Percentiles rank a stretch among this genome's conserved stretches.
Evolutionary conservation across 2,329 filamentous ascomycete species (phyloP).

Genomic region (Talaromyces islandicus): DNA sequence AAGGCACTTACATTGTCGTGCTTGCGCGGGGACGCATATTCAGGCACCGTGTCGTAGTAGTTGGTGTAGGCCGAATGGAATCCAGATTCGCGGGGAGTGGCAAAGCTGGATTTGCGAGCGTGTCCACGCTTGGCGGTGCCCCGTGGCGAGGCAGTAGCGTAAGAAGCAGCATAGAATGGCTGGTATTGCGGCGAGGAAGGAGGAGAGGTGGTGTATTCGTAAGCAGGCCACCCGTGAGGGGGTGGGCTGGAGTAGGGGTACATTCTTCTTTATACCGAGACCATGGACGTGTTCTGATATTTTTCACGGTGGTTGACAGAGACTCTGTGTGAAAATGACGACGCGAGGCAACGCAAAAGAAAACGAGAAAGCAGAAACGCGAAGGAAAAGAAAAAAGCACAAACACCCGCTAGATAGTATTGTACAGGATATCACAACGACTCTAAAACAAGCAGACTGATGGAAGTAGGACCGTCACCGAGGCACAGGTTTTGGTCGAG

Average conservation of each 20-base stretch:
- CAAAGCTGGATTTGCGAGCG: slow-evolving; percentile 53
- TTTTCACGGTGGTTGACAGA: background rate
- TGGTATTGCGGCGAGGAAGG: slow-evolving; percentile 46
- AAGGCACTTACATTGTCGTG: slow-evolving; percentile 64
- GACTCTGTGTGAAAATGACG: background rate
- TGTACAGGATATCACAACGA: slow-evolving; percentile 41
- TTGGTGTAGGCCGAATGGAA: slow-evolving; percentile 42
- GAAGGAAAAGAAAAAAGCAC: slow-evolving; percentile 11
- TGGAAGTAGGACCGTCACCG: slow-evolving; percentile 35
- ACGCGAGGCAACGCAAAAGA: slow-evolving; percentile 1
- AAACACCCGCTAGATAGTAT: slow-evolving; percentile 29
- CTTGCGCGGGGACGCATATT: slow-evolving; percentile 49
- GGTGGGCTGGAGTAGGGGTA: slow-evolving; percentile 41
- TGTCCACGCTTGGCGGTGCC: slow-evolving; percentile 42
- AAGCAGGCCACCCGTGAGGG: slow-evolving; percentile 42
- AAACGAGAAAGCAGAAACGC: slow-evolving; percentile 13
- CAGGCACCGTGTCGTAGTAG: slow-evolving; percentile 42
- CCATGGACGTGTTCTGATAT: slow-evolving; percentile 21
- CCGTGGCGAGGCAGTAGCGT: slow-evolving; percentile 44
- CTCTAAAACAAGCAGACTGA: slow-evolving; percentile 22
- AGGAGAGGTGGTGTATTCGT: slow-evolving; percentile 44
- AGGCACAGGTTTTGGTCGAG: slow-evolving; percentile 35
- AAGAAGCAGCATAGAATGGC: slow-evolving; percentile 50
- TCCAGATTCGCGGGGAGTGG: slow-evolving; percentile 36
- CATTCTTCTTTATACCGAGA: slow-evolving; percentile 31